Conservation (phyloP, 176 grass and related monocot genomes). For the Rhipidocladum racemiflorum region DNA sequence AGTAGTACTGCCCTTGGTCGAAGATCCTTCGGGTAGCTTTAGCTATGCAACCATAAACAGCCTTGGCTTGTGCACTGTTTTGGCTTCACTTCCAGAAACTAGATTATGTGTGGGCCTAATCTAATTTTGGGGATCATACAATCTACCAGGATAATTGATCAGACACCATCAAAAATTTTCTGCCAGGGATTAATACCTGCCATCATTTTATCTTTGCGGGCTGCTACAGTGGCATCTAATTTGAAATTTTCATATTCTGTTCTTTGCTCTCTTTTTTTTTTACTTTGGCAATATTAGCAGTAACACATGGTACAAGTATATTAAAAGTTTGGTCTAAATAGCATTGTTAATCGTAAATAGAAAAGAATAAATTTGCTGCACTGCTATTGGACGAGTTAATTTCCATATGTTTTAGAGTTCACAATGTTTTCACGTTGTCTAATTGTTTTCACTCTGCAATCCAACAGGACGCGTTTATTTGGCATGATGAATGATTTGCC, state of each 20-base stretch:
- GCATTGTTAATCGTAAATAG: neutral
- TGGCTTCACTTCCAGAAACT: neutral
- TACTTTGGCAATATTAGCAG: neutral
- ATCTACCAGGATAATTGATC: neutral
- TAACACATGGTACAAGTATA: neutral
- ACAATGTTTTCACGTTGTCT: neutral
- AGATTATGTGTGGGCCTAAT: neutral
- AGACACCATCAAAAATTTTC: neutral
- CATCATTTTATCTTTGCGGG: neutral
- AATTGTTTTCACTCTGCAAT: slow-evolving; percentile 9
- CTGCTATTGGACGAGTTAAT: neutral
- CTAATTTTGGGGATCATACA: neutral
- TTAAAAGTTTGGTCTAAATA: neutral
- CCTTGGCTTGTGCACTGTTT: neutral
- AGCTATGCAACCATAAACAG: neutral
- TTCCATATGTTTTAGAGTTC: neutral
- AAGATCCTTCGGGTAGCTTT: neutral
- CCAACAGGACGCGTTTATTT: slow-evolving; percentile 85
- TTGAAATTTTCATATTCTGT: neutral
- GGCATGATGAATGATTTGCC: slow-evolving; percentile 92
- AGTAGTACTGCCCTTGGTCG: neutral
- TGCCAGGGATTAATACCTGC: neutral
- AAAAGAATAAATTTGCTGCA: neutral
- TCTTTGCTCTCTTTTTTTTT: neutral
- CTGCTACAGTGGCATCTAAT: neutral